Base-by-base conservation (phyloP, 106 monocot genomes). In the Phalaenopsis aphrodite region DNA sequence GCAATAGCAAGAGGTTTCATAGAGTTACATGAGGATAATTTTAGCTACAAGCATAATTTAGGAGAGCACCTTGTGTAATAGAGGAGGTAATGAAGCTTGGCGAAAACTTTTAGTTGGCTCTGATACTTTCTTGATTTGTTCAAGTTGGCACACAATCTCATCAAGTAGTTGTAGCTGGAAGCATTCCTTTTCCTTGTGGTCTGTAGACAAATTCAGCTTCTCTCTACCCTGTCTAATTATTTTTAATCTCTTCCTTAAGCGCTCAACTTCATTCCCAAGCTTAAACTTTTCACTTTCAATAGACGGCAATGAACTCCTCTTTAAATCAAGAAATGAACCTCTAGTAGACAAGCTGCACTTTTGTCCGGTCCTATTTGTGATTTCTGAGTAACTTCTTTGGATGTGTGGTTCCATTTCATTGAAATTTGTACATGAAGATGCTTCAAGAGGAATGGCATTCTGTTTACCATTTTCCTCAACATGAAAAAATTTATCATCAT, bases 181-280 rank as follows among this genome's bases (percentile, higher is more conserved):
- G 43, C 55, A 71, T 55, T 88, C 87, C 78, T 82, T 87, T 56
- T 89, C 87, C 56, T 41, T 84, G 12, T 82, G 16, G 17, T 87
- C 92, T 79, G 75, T 42, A 68, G 84, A 56, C 65, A 84, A 80
- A 55, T 73, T 84, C 77, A 95, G 86, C 55, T 84, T 93, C 72
- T 93, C 85, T 85, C 91, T 89, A 45, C 85, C 93, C 64, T 85
- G 68, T 69, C 91, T 89, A 23, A 93, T 86, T 68, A 85, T 56
- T 78, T 85, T 85, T 39, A 95, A 76, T 78, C 91, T 95, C 86
- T 86, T 83, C 77, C 89, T 87, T 41, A 93, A 71, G 17, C 75
- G 30, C 41, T 93, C 95, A 79, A 93, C 89, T 78, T 91, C 95
- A 83, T 55, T 85, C 84, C 85, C 88, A 76, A 91, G 86, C 72